Evolutionary conservation across 441 rosid genomes (phyloP).

Genomic region (Euphorbia schlechtendalii): DNA sequence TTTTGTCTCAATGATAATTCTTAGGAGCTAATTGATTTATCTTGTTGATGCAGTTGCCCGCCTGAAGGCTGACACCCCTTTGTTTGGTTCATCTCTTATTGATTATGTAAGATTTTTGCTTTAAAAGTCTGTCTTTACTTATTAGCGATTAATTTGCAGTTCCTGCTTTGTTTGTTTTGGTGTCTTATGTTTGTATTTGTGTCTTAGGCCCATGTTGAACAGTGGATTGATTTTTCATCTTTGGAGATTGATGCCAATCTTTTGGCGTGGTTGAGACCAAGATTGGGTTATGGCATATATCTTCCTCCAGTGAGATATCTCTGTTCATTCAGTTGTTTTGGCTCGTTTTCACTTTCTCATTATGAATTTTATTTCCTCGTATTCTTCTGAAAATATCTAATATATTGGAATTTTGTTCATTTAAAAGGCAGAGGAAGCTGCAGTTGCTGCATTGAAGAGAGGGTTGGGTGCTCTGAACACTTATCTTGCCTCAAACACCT

Average conservation of each 20-base stretch:
- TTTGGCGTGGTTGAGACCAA: conserved; percentile 45
- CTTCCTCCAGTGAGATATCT: conserved; percentile 54
- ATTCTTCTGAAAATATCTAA: neutral
- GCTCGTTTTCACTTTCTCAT: no score
- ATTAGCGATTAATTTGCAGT: neutral
- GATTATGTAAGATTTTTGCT: conserved; percentile 46
- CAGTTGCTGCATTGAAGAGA: conserved; percentile 67
- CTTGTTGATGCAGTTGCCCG: conserved; percentile 40
- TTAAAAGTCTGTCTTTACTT: neutral
- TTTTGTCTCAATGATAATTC: neutral
- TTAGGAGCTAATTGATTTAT: neutral
- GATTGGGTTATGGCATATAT: conserved; percentile 41
- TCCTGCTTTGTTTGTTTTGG: neutral
- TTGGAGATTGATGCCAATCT: conserved; percentile 63
- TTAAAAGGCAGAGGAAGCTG: conserved; percentile 69
- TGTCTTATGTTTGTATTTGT: neutral
- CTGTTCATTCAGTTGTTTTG: neutral
- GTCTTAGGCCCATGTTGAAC: conserved; percentile 69
- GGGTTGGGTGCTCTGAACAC: conserved; percentile 63
- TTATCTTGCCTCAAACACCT: conserved; percentile 67
- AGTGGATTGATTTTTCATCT: conserved; percentile 83
- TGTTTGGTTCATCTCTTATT: conserved; percentile 54
- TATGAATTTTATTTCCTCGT: neutral
- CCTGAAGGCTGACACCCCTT: conserved; percentile 47
- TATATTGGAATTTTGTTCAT: neutral